Evolutionary conservation across 768 basidiomycete species (phyloP).

Genomic region (Rhodotorula sphaerocarpa): DNA sequence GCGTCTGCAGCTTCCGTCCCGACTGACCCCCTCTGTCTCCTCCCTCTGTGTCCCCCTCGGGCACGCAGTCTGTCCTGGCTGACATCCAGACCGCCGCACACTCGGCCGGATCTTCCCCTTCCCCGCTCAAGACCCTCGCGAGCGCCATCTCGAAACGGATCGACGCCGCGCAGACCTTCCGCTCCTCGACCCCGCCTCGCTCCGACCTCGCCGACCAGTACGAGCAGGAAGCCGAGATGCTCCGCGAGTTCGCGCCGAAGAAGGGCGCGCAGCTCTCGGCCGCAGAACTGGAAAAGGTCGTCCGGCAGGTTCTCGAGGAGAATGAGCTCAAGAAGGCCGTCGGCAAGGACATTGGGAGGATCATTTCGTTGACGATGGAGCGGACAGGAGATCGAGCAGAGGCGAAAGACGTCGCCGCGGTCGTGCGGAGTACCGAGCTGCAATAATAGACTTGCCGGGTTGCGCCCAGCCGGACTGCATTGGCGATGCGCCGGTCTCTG

Average conservation of each 20-base stretch:
- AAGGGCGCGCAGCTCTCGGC: background rate
- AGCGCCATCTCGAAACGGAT: conserved; percentile 19
- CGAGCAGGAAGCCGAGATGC: conserved; percentile 8
- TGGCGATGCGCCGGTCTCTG: too few relatives aligned
- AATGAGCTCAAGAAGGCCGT: conserved; percentile 16
- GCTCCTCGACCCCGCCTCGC: conserved; percentile 8
- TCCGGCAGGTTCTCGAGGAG: conserved; percentile 5
- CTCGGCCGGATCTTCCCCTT: conserved; percentile 16
- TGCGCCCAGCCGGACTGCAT: too few relatives aligned
- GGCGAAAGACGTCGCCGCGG: conserved; percentile 7
- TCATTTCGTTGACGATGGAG: conserved; percentile 11
- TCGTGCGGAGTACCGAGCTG: background rate
- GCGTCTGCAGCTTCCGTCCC: too few relatives aligned
- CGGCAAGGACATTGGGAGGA: conserved; percentile 24
- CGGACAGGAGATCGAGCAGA: conserved; percentile 3
- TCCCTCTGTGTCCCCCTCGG: too few relatives aligned
- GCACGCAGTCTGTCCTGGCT: conserved; percentile 22
- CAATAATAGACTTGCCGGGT: background rate
- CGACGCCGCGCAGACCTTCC: conserved; percentile 25
- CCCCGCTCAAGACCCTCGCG: conserved; percentile 19
- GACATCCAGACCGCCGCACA: conserved; percentile 24
- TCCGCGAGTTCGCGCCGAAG: conserved; percentile 18
- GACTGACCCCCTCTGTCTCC: background rate
- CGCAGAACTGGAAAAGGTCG: conserved; percentile 1
- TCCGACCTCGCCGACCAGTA: conserved; percentile 26